Evolutionary conservation across 768 basidiomycete genomes (phyloP).

Genomic region (Lactarius akahatsu): DNA sequence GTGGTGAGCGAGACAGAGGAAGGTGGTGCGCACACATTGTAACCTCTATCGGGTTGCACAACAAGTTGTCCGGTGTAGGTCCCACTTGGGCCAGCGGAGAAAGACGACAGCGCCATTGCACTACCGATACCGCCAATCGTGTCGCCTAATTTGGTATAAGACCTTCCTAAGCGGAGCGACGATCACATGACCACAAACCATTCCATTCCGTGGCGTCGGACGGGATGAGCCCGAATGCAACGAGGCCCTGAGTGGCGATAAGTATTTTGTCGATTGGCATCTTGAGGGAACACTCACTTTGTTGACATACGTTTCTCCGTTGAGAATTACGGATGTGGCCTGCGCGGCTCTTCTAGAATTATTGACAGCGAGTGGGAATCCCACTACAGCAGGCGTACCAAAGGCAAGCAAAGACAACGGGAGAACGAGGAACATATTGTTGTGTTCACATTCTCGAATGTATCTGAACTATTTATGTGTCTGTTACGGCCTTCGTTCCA

Average conservation of each 20-base stretch:
- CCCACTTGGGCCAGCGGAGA: constrained; percentile 38
- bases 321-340: constrained; percentile 37
- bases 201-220: constrained; percentile 56
- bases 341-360: not conserved
- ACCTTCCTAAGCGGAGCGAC: not conserved
- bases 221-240: constrained; percentile 62
- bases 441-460: too few relatives aligned
- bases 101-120: constrained; percentile 58
- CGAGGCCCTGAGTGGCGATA: constrained; percentile 44
- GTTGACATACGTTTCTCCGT: constrained; percentile 45
- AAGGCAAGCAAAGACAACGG: not conserved
- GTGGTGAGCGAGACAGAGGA: not conserved
- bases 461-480: not conserved
- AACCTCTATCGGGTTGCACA: constrained; percentile 62
- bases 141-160: constrained; percentile 37
- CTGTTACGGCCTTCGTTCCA: not conserved
- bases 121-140: constrained; percentile 64
- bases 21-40: constrained; percentile 47
- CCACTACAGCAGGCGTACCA: not conserved
- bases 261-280: too few relatives aligned
- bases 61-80: constrained; percentile 50
- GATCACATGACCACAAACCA: constrained; percentile 24
- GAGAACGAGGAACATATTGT: not conserved
- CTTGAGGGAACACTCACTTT: constrained; percentile 34
- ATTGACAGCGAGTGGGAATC: not conserved